Conservation (phyloP, 2,329 filamentous ascomycete species). For the Penicillium sp. region DNA sequence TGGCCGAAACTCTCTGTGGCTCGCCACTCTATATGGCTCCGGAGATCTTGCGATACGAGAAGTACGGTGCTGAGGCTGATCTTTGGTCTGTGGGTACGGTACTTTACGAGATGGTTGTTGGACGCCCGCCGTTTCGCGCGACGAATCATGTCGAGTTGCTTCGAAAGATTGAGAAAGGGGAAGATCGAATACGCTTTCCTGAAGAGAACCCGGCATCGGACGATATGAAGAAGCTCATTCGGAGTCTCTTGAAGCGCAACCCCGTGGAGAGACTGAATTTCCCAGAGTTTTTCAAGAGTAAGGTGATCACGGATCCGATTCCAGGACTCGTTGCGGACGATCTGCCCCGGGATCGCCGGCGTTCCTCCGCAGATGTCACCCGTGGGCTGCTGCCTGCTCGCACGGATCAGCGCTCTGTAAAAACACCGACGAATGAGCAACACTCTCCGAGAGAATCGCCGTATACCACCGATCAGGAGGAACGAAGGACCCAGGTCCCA, state of each 20-base stretch:
- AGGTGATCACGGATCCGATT: conserved; percentile 67
- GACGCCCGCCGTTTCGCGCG: conserved; percentile 83
- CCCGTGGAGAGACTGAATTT: conserved; percentile 82
- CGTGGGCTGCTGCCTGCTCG: conserved; percentile 9
- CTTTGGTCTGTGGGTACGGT: conserved; percentile 97
- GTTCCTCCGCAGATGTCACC: conserved; percentile 15
- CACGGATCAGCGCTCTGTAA: conserved; percentile 15
- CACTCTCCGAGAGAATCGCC: conserved; percentile 21
- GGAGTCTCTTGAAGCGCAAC: conserved; percentile 73
- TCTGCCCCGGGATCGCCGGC: conserved; percentile 36
- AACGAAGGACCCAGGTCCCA: conserved; percentile 15
- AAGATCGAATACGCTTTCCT: conserved; percentile 79
- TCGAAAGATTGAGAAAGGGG: conserved; percentile 80
- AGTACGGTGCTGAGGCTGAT: conserved; percentile 94
- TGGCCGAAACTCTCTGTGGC: conserved; percentile 93
- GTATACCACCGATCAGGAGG: conserved; percentile 18
- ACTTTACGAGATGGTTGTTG: conserved; percentile 88
- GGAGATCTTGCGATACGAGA: conserved; percentile 93
- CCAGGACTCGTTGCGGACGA: conserved; percentile 78
- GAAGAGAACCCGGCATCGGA: conserved; percentile 64
- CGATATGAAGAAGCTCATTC: conserved; percentile 74
- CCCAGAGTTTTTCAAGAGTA: conserved; percentile 73
- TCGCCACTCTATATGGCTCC: conserved; percentile 98
- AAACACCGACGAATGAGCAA: conserved; percentile 11
- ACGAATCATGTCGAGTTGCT: conserved; percentile 91